These are phyloP conservation scores for Talaromyces borbonicus DNA, from an alignment of 495 filamentous ascomycete genomes.

Conservation along the genomic window DNA sequence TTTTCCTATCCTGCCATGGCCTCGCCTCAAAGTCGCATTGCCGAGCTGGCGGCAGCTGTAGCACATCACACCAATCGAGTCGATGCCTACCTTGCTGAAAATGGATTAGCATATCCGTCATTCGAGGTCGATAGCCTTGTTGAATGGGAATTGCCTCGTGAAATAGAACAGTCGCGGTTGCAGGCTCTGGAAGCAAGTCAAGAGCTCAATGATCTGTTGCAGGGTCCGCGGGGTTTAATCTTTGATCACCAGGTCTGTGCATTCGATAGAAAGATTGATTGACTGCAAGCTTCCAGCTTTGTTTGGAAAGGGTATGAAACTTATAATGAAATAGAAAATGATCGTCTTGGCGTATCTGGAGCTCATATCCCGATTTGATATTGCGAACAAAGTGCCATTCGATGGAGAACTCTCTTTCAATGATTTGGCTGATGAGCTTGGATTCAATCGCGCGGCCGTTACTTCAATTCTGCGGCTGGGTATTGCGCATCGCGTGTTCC, in stretches of 20 bases:
- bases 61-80: conserved; percentile 8
- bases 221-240: conserved; percentile 10
- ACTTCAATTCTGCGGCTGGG: conserved; percentile 44
- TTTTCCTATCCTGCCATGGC: conserved; percentile 4
- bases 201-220: conserved; percentile 14
- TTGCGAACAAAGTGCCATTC: conserved; percentile 21
- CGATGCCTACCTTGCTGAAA: conserved; percentile 8
- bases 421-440: conserved; percentile 29
- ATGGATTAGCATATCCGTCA: conserved; percentile 11
- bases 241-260: conserved; percentile 6
- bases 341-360: conserved; percentile 15
- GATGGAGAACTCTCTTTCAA: conserved; percentile 30
- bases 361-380: conserved; percentile 24
- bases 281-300: too few relatives aligned
- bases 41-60: conserved; percentile 12
- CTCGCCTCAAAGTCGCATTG: conserved; percentile 9
- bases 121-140: conserved; percentile 12
- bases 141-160: conserved; percentile 10
- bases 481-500: conserved; percentile 48
- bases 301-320: neutral
- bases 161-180: conserved; percentile 11
- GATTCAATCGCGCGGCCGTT: conserved; percentile 34
- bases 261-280: neutral
- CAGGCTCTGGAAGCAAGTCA: conserved; percentile 11
- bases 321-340: too few relatives aligned